A percentile compares a stretch with the other conserved stretches of the same genome.
phyloP scores from a whole-genome alignment of 192 early-diverging fungal species.

The Coemansia sp. region DNA sequence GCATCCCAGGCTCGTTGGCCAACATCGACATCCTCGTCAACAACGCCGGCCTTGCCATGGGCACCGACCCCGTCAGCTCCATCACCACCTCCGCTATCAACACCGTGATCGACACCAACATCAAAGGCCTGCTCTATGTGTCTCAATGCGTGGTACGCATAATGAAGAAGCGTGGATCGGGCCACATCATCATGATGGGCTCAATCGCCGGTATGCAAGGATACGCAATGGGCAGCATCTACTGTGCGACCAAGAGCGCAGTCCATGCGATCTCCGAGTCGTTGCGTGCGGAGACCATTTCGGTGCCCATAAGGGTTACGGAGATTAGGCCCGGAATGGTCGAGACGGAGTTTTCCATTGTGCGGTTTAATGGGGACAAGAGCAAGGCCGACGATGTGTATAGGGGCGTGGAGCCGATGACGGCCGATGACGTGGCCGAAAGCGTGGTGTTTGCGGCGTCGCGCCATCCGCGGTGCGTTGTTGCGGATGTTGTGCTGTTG shows the following conservation, averaged over 20 bases:
- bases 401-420: slow-evolving; percentile 70
- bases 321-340: slow-evolving; percentile 82
- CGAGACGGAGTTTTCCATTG: slow-evolving; percentile 87
- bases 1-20: slow-evolving; percentile 53
- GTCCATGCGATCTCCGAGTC: slow-evolving; percentile 78
- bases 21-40: slow-evolving; percentile 85
- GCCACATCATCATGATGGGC: slow-evolving; percentile 84
- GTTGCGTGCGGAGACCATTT: slow-evolving; percentile 72
- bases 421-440: slow-evolving; percentile 71
- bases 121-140: slow-evolving; percentile 82
- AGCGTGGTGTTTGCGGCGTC: slow-evolving; percentile 77
- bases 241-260: slow-evolving; percentile 82
- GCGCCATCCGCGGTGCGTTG: slow-evolving; percentile 53
- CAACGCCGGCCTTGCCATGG: slow-evolving; percentile 83
- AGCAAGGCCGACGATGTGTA: slow-evolving; percentile 71
- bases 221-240: slow-evolving; percentile 74
- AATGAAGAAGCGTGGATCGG: slow-evolving; percentile 65
- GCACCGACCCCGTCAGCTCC: slow-evolving; percentile 65
- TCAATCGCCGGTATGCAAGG: slow-evolving; percentile 67
- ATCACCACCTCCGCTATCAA: slow-evolving; percentile 66
- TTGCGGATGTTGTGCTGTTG: slow-evolving; percentile 38
- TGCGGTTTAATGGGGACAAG: slow-evolving; percentile 72
- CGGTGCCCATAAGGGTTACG: slow-evolving; percentile 70
- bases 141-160: slow-evolving; percentile 75
- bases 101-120: slow-evolving; percentile 85